Evolutionary conservation across 768 basidiomycete species (phyloP).

Genomic region (Termitomyces sp.): DNA sequence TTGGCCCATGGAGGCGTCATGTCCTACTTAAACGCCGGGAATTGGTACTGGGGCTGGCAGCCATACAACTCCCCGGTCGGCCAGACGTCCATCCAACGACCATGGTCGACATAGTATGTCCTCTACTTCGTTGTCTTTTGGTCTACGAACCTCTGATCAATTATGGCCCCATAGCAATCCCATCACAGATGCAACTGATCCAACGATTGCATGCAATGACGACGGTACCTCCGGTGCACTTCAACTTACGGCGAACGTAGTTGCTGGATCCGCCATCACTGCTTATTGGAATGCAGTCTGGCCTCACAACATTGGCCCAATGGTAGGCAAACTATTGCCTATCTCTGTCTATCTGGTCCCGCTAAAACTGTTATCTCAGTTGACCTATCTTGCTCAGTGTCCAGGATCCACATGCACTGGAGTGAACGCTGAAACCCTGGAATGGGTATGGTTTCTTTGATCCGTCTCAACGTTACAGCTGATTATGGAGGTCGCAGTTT

Average conservation of each 20-base stretch:
- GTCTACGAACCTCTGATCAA: background rate
- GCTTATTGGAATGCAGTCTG: conserved; percentile 42
- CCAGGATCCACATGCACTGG: conserved; percentile 35
- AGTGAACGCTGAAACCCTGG: conserved; percentile 28
- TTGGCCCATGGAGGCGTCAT: conserved; percentile 41
- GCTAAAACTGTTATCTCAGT: conserved; percentile 16
- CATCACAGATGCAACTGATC: conserved; percentile 29
- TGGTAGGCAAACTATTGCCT: conserved; percentile 20
- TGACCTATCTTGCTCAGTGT: conserved; percentile 42
- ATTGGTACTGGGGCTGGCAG: conserved; percentile 34
- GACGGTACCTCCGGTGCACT: conserved; percentile 33
- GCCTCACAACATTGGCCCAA: conserved; percentile 39
- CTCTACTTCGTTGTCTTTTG: background rate
- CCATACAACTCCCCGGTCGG: conserved; percentile 38
- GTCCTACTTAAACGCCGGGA: conserved; percentile 31
- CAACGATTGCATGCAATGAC: conserved; percentile 41
- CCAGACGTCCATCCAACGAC: conserved; percentile 36
- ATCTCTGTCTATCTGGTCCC: background rate
- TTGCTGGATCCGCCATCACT: conserved; percentile 35
- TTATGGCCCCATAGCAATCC: conserved; percentile 28
- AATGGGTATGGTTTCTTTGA: conserved; percentile 30
- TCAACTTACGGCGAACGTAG: conserved; percentile 36
- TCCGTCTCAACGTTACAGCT: background rate
- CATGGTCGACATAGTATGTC: conserved; percentile 38
- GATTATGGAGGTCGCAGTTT: conserved; percentile 21